Percentiles rank a stretch among this genome's conserved stretches.
These are phyloP conservation scores for Xylaria flabelliformis DNA, from an alignment of 495 filamentous ascomycete genomes.

Conservation along the genomic window DNA sequence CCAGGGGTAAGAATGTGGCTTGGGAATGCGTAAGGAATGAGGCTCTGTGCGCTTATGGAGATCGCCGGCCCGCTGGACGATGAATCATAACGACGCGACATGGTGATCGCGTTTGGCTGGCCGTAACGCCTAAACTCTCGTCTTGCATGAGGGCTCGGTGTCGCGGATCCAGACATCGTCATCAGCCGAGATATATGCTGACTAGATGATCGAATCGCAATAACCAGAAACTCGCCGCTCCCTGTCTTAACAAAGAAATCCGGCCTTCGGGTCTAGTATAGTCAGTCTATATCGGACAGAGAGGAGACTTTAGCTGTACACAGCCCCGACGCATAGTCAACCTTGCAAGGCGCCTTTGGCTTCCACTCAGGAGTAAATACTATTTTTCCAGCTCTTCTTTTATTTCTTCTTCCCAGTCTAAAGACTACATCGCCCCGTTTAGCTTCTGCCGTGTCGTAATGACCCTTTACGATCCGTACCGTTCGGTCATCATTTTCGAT, in stretches of 20 bases:
- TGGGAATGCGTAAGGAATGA: conserved; percentile 7
- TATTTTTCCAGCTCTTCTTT: conserved; percentile 17
- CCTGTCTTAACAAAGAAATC: not conserved
- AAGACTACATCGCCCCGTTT: not conserved
- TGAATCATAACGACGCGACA: conserved; percentile 2
- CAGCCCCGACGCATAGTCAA: conserved; percentile 23
- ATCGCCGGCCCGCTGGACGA: not conserved
- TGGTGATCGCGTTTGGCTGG: not conserved
- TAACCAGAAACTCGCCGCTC: not conserved
- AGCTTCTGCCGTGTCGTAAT: not conserved
- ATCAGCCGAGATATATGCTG: not conserved
- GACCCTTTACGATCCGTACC: not conserved
- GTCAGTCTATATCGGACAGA: not conserved
- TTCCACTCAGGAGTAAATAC: not conserved
- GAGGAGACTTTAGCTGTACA: conserved; percentile 5
- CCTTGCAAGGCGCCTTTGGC: conserved; percentile 17
- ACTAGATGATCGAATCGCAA: not conserved
- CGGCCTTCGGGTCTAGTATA: not conserved
- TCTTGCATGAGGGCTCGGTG: not conserved
- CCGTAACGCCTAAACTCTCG: not conserved
- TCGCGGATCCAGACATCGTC: conserved; percentile 5
- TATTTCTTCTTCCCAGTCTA: not conserved
- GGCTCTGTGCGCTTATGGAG: conserved; percentile 2
- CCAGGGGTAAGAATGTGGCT: not conserved
- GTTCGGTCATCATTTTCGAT: not conserved